Evolutionary conservation across 2,329 filamentous ascomycete genomes (phyloP), one percentile per base, ranked within the genome.

Genomic region (Venturiaceae sp.): DNA sequence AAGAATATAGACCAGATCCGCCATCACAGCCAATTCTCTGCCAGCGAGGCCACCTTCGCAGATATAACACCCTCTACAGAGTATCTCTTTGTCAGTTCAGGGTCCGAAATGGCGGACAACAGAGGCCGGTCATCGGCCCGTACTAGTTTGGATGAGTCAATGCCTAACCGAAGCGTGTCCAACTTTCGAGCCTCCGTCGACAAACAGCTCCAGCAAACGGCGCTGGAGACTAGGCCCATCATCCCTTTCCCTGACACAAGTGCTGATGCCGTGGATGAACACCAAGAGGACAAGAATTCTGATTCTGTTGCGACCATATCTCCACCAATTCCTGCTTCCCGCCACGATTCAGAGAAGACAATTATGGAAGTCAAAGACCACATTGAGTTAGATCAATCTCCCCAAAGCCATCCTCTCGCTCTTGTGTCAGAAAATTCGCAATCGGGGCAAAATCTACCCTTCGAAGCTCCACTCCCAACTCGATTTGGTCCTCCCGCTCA

Each of bases 51-150:
- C 41, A 69, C 67, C 9, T 71, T 68, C 55, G 59, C 68, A 19
- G 63, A 67, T 57, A 63, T 65, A 34, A 64, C 66, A n/a, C 70
- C 73, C 9, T 74, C 73, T 3, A 74, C 74, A 2, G 73, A 72
- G 56, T 77, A 76, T 58, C 66, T 64, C 9, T 71, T 74, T 39
- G 72, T 71, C 32, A 76, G 74, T 47, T 74, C 71, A 7, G 71
- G 72, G 30, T 77, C 74, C 8, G 77, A 74, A 63, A 69, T 76
- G 32, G 65, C 68, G 30, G 62, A 64, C 63, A 50, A 60, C 55
- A 21, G 68, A 66, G n/a, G 66, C 72, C 71, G 4, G 67, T 71
- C 59, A 68, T 74, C 68, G 69, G 66, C 63, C 8, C 60, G 67
- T 41, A 64, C 64, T 9, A 61, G 62, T 21, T 68, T 67, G 3